Base-by-base conservation (phyloP, 768 basidiomycete genomes). In the Cyclocybe cylindracea region DNA sequence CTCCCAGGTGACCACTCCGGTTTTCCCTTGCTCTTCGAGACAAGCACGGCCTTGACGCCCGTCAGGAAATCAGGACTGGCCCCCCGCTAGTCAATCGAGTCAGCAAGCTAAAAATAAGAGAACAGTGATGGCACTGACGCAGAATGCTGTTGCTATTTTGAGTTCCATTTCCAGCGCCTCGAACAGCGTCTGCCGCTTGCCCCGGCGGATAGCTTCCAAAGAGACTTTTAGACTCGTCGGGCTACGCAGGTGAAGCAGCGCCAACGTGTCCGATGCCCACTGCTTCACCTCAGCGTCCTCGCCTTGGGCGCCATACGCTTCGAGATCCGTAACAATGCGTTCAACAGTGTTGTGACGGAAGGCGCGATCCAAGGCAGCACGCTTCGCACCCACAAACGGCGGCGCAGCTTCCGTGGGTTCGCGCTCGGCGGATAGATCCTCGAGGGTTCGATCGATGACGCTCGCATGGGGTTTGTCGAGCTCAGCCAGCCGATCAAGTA, bases 151-250 rank as follows among this genome's bases (percentile, higher is more conserved):
- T 14, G 92, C 94, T 62, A 98, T 88, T 59, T 82, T 83, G 57
- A 94, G 75, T 64, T 98, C 96, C 85, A 89, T 92, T 57, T 87
- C 73, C 53, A 98, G 73, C 1, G 83, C 83, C 51, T 89, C 77
- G 5, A 77, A 72, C 37, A 98, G 74, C 2, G 78, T 65, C 76
- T 86, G 69, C 1, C 70, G 69, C 60, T 75, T 82, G n/a, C 92
- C 94, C 52, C 73, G 72, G 42, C 88, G 84, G 48, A 94, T 80
- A 1, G 91, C 90, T 59, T 79, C 72, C 16, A 98, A 75, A n/a
- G 95, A 83, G 34, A 98, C 88, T 66, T 91, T 91, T 58, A 98
- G 77, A 60, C 93, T 94, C 1, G 95, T 97, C 9, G 96, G 96
- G 69, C 94, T 94, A 38, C 92, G 83, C 58, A 79, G 57, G 37